Evolutionary conservation across 305 asterid genomes (phyloP), one percentile per base, ranked within the genome.

Genomic region (Nicotiana rustica): DNA sequence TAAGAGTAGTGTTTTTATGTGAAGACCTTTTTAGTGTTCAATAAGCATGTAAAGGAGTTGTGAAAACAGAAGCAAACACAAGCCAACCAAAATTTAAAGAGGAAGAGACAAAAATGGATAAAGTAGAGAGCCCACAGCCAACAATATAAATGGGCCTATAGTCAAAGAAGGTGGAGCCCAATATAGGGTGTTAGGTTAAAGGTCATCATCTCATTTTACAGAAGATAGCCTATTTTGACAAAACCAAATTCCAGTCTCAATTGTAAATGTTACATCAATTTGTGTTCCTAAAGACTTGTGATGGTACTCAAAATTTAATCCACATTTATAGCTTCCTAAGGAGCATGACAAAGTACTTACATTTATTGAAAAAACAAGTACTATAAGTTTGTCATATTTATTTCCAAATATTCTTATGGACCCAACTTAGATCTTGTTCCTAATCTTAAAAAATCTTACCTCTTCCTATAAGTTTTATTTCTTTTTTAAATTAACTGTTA

Each of bases 101-200:
- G 8, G 19, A 6, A 25, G 62, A 73, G 79, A 19, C 78, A 44
- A 41, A 71, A 71, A 25, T 14, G 47, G 21, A 33, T 5, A 31
- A 31, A 13, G 36, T 19, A 44, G 19, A 71, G 38, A 71, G 36
- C 78, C 78, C 38, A 47, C 61, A 13, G 10, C 61, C 78, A 49
- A 49, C 79, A 21, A 13, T 6, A 49, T 21, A 14, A 71, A 49
- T 49, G 38, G 62, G 62, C 62, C 79, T 21, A 6, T 19, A 71
- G 79, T 6, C 79, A 49, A 73, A 47, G 62, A 73, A 13, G 5
- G 44, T 73, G 79, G 79, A 73, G 21, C 79, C 79, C 62, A 21
- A 73, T 49, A 73, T 21, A 6, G 14, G 35, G 36, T 73, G 62
- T 47, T 49, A 49, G 62, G 79, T 73, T 73, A 73, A 73, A 17